phyloP scores from a whole-genome alignment of 495 filamentous ascomycete genomes.

The Ascodesmis nigricans region DNA sequence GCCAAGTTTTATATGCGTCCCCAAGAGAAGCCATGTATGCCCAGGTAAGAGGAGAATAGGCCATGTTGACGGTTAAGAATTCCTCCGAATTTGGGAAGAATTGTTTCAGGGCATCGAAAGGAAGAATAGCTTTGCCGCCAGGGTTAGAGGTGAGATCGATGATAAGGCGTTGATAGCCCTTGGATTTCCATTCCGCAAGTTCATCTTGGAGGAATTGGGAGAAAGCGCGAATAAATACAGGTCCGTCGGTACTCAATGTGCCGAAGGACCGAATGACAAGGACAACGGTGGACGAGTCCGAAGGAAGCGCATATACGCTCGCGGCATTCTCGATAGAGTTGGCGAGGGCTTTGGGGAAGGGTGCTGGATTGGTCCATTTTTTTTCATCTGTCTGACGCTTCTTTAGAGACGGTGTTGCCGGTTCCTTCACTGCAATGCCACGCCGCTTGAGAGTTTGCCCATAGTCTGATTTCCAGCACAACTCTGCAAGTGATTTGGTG shows the following conservation, averaged over 20 bases:
- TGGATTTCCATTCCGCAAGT: conserved; percentile 6
- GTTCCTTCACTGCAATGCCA: too few relatives aligned
- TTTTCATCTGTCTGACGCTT: not conserved
- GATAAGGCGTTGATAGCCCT: conserved; percentile 11
- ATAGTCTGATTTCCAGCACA: too few relatives aligned
- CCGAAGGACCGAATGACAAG: conserved; percentile 9
- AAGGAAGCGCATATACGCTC: conserved; percentile 6
- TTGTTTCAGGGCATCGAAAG: conserved; percentile 11
- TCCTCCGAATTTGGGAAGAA: conserved; percentile 11
- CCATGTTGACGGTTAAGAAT: conserved; percentile 12
- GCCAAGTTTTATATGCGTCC: not conserved
- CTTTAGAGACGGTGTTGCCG: conserved; percentile 1
- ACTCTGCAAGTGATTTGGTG: conserved; percentile 2
- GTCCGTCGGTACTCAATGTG: conserved; percentile 4
- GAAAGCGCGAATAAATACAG: not conserved
- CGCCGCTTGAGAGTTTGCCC: too few relatives aligned
- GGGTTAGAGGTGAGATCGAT: conserved; percentile 14
- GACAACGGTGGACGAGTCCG: conserved; percentile 8
- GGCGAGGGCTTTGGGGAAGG: too few relatives aligned
- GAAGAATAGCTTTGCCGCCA: conserved; percentile 12
- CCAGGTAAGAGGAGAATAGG: conserved; percentile 11
- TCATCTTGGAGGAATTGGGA: conserved; percentile 4
- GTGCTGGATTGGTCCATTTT: too few relatives aligned
- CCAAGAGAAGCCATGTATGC: conserved; percentile 8
- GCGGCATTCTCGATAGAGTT: conserved; percentile 3